A percentile compares a stretch with the other conserved stretches of the same genome.
Evolutionary conservation across 2,329 filamentous ascomycete genomes (phyloP).

Genomic region (Allantophomopsis cytisporea): DNA sequence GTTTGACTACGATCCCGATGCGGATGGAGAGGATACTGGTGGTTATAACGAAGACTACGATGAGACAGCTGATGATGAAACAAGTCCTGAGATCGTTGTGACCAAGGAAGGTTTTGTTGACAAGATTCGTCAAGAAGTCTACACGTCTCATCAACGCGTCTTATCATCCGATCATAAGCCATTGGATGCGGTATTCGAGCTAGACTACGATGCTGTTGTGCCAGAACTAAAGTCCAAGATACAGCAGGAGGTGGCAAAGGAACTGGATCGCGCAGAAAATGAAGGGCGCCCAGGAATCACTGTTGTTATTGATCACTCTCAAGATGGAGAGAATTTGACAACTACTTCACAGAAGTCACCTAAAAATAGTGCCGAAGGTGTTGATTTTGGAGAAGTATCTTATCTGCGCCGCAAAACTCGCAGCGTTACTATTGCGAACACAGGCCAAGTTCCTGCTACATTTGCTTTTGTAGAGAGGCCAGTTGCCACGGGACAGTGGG

Average conservation of each 20-base stretch:
- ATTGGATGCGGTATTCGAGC: conserved; percentile 65
- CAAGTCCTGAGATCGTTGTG: conserved; percentile 30
- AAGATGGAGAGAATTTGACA: conserved; percentile 20
- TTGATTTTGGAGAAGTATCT: conserved; percentile 67
- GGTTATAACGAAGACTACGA: conserved; percentile 34
- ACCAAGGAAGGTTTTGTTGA: conserved; percentile 46
- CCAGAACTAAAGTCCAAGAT: conserved; percentile 73
- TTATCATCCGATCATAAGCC: conserved; percentile 95
- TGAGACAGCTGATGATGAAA: conserved; percentile 26
- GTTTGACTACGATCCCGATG: conserved; percentile 82
- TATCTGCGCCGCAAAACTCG: conserved; percentile 54
- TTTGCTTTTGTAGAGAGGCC: conserved; percentile 71
- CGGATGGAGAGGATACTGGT: conserved; percentile 45
- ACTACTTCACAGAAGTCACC: conserved; percentile 4
- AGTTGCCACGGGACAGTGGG: conserved; percentile 34
- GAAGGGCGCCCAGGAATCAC: conserved; percentile 75
- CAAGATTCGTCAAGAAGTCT: conserved; percentile 45
- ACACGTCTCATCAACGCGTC: conserved; percentile 79
- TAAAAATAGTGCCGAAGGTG: conserved; percentile 28
- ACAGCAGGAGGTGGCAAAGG: conserved; percentile 74
- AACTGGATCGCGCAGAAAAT: conserved; percentile 84
- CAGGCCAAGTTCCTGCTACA: conserved; percentile 65
- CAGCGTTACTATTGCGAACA: conserved; percentile 80
- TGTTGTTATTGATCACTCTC: conserved; percentile 57
- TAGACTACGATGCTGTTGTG: conserved; percentile 79